These are phyloP conservation scores for Candida sphagnicola DNA, from an alignment of 805 yeast genomes.

Conservation along the genomic window DNA sequence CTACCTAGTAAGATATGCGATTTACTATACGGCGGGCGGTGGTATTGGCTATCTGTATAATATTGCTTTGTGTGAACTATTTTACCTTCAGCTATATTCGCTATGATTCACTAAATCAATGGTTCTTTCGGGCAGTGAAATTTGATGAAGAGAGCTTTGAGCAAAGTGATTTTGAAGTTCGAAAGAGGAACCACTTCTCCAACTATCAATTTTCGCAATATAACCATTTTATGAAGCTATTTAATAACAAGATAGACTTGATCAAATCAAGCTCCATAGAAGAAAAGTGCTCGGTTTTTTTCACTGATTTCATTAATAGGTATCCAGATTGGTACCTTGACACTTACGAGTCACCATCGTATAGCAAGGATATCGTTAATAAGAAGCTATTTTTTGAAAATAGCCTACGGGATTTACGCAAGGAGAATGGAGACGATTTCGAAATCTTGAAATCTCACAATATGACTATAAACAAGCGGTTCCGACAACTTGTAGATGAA, in stretches of 20 bases:
- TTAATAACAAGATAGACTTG: slow-evolving; percentile 3
- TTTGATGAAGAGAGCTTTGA: slow-evolving; percentile 10
- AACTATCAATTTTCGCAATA: slow-evolving; percentile 19
- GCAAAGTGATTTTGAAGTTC: slow-evolving; percentile 10
- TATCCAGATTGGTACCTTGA: slow-evolving; percentile 23
- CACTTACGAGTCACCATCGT: slow-evolving; percentile 7
- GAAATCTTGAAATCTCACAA: slow-evolving; percentile 13
- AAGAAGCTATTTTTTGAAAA: slow-evolving; percentile 15
- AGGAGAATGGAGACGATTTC: slow-evolving; percentile 6
- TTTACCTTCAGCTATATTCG: background rate
- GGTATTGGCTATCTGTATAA: background rate
- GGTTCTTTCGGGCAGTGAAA: slow-evolving; percentile 2
- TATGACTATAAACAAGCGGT: slow-evolving; percentile 14
- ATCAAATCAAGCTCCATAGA: slow-evolving; percentile 11
- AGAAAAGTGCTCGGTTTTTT: slow-evolving; percentile 23
- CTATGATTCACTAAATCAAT: background rate
- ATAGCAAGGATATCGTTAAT: slow-evolving; percentile 18
- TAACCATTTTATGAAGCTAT: slow-evolving; percentile 13
- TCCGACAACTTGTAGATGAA: slow-evolving; percentile 10
- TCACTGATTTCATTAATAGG: slow-evolving; percentile 13
- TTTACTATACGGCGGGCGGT: slow-evolving; percentile 8
- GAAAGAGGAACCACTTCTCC: slow-evolving; percentile 18
- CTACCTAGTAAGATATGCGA: slow-evolving; percentile 12
- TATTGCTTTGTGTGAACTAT: background rate
- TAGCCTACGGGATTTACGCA: slow-evolving; percentile 6